These are phyloP conservation scores for Xylaria grammica DNA, from an alignment of 495 filamentous ascomycete species.

Conservation along the genomic window DNA sequence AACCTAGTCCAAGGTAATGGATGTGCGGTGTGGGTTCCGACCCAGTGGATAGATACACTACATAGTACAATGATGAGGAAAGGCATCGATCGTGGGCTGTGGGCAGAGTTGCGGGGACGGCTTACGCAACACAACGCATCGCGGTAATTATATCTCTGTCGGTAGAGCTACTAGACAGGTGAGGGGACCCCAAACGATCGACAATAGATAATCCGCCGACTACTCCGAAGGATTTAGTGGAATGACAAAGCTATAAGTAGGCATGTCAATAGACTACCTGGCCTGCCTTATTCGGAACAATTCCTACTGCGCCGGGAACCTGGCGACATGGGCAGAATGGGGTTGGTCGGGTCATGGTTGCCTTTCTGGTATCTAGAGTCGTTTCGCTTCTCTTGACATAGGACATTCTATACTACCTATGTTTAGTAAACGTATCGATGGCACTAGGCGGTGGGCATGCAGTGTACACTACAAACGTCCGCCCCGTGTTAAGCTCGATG, in stretches of 20 bases:
- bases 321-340: background rate
- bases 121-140: conserved; percentile 13
- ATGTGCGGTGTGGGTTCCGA: background rate
- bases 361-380: conserved; percentile 7
- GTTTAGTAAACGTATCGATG: conserved; percentile 2
- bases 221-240: conserved; percentile 7
- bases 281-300: conserved; percentile 12
- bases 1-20: background rate
- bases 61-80: too few species aligned
- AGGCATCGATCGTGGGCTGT: too few species aligned
- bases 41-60: background rate
- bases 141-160: background rate
- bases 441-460: too few species aligned
- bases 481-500: background rate
- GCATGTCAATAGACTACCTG: too few species aligned
- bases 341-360: background rate
- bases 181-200: background rate
- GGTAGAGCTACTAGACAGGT: background rate
- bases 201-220: conserved; percentile 1
- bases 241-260: background rate
- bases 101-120: background rate
- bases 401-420: background rate
- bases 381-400: background rate
- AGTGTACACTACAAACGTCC: background rate
- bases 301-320: background rate